phyloP scores from a whole-genome alignment of 1,139 yeast species.

The Hemisphaericaspora lyxosophila region DNA sequence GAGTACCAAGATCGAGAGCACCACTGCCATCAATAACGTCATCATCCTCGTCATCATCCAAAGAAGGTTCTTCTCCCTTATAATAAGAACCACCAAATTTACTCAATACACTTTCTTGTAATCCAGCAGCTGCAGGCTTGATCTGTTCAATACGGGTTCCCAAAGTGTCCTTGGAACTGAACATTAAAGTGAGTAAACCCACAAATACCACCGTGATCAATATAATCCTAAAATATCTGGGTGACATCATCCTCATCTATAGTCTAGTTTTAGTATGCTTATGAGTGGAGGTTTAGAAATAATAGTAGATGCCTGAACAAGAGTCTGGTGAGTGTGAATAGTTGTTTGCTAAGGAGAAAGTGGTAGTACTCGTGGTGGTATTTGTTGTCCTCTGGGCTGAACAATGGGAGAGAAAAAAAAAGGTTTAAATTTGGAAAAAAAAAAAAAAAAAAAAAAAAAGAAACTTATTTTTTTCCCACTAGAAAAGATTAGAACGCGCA shows the following conservation, averaged over 20 bases:
- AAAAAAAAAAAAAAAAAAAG: no score
- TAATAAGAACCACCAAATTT: background rate
- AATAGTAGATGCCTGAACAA: no score
- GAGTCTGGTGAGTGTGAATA: no score
- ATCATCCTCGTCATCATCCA: background rate
- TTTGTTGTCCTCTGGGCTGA: no score
- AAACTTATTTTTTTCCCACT: no score
- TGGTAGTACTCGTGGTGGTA: no score
- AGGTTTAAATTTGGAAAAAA: no score
- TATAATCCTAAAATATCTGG: conserved; percentile 5
- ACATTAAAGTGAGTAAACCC: conserved; percentile 3
- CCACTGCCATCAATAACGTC: background rate
- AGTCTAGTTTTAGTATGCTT: background rate
- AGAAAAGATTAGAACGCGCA: no score
- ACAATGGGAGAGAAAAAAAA: no score
- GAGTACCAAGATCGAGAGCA: no score
- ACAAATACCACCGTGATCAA: background rate
- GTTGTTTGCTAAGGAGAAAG: background rate
- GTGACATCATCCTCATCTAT: background rate
- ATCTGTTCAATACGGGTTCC: conserved; percentile 4
- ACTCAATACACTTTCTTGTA: background rate
- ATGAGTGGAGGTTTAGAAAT: no score
- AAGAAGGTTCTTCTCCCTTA: background rate
- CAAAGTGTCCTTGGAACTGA: conserved; percentile 2
- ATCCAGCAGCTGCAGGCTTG: conserved; percentile 3